phyloP scores from a whole-genome alignment of 2,329 filamentous ascomycete genomes.

The Alternaria solani region DNA sequence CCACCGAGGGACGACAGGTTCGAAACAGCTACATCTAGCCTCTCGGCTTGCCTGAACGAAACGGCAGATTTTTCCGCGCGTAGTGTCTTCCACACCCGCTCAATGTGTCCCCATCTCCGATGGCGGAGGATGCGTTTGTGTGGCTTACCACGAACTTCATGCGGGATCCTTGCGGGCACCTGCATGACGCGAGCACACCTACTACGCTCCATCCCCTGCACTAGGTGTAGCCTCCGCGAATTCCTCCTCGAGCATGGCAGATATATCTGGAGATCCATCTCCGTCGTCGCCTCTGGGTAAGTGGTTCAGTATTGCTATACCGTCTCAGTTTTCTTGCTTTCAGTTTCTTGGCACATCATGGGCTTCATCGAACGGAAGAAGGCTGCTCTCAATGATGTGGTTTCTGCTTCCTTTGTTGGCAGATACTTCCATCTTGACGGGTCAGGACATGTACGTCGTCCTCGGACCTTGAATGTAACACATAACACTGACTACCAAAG shows the following conservation, averaged over 20 bases:
- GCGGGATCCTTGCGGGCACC: slow-evolving; percentile 4
- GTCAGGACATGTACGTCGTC: slow-evolving; percentile 76
- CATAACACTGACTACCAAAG: slow-evolving; percentile 52
- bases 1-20: slow-evolving; percentile 12
- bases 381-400: slow-evolving; percentile 40
- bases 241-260: not conserved
- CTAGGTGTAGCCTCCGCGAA: not conserved
- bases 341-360: slow-evolving; percentile 13
- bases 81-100: slow-evolving; percentile 3
- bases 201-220: slow-evolving; percentile 1
- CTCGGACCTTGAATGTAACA: not conserved
- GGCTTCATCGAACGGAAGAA: slow-evolving; percentile 30
- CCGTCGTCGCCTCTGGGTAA: not conserved
- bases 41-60: slow-evolving; percentile 3
- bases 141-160: not conserved
- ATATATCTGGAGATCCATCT: slow-evolving; percentile 10
- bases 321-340: not conserved
- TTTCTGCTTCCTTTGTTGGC: slow-evolving; percentile 47
- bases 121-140: not conserved
- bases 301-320: not conserved
- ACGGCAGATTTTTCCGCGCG: not conserved
- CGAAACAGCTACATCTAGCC: slow-evolving; percentile 3
- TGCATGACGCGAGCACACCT: slow-evolving; percentile 16
- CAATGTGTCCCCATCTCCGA: not conserved
- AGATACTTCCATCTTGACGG: slow-evolving; percentile 77